Evolutionary conservation across 2,329 filamentous ascomycete species (phyloP), one percentile per base, ranked within the genome.

Genomic region (Paracoccidioides lutzii): DNA sequence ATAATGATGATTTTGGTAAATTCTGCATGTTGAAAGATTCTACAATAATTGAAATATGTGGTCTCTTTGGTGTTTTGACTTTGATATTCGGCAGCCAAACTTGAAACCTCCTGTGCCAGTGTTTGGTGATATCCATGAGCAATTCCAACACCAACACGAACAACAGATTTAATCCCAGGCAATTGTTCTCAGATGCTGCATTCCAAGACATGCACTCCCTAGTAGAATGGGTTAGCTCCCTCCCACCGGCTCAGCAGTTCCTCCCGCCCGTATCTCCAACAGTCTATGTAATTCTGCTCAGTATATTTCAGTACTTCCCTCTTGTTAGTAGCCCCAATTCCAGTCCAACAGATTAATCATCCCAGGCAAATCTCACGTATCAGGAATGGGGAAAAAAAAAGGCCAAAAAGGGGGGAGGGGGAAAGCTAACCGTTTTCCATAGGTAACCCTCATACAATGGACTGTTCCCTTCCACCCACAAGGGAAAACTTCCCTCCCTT

Each of bases 381-480:
- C 14, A 45, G 3, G 22, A 8, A 44, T 14, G 22, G 45, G n/a
- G 5, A 14, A 40, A 41, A 46, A 58, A 12, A 49, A 15, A 40
- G 14, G 41, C 55, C 42, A 52, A 54, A 4, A 14, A 45, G 41
- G 42, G 44, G 4, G 28, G 32, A 49, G 2, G 50, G 40, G 22
- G 53, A 10, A 32, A 7, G 49, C 22, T 52, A 40, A 49, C 28
- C 38, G 10, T 30, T 33, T 37, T 33, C 42, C n/a, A 53, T 22
- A 95, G 89, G 66, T 89, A 60, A 84, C 84, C 0, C 79, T 82
- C 1, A 53, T 81, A 28, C 90, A 95, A 81, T 94, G 86, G 84
- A 57, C 84, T 55, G 73, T 78, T n/a, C 79, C 81, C 55, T 95
- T 82, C 79, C 93, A 96, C 69, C 88, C 88, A 52, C 89, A 91